Evolutionary conservation across 2,329 filamentous ascomycete species (phyloP).

Genomic region (Claviceps humidiphila): DNA sequence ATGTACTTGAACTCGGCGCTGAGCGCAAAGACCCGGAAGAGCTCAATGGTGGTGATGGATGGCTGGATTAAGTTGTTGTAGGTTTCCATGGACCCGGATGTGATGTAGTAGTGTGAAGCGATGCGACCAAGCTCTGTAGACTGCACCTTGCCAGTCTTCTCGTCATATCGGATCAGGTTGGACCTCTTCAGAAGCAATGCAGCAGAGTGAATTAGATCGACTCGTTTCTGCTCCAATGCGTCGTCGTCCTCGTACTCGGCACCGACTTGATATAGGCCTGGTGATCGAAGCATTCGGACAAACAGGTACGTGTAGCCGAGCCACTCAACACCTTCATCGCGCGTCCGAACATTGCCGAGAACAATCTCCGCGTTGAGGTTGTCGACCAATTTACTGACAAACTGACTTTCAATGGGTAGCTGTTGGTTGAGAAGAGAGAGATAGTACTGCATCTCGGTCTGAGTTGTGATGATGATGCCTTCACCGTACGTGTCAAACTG

Average conservation of each 20-base stretch:
- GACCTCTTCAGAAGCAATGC: constrained; percentile 77
- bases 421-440: constrained; percentile 94
- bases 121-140: constrained; percentile 90
- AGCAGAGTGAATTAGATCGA: constrained; percentile 94
- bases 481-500: constrained; percentile 98
- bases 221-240: constrained; percentile 84
- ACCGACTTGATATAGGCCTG: constrained; percentile 88
- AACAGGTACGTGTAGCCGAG: constrained; percentile 96
- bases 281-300: constrained; percentile 91
- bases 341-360: constrained; percentile 76
- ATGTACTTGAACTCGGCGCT: constrained; percentile 99
- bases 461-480: constrained; percentile 96
- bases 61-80: constrained; percentile 95
- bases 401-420: constrained; percentile 90
- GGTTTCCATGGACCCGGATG: constrained; percentile 87
- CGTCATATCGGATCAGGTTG: constrained; percentile 87
- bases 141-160: constrained; percentile 77
- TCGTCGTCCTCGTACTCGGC: constrained; percentile 91
- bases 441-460: constrained; percentile 92
- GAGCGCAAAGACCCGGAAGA: constrained; percentile 91
- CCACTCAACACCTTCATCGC: constrained; percentile 98
- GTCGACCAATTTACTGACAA: constrained; percentile 84
- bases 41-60: constrained; percentile 81
- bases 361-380: constrained; percentile 96
- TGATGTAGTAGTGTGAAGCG: constrained; percentile 97